A percentile compares a stretch with the other conserved stretches of the same genome.
Evolutionary conservation across 129 eudicot species (phyloP).

Genomic region (Flaveria linearis): DNA sequence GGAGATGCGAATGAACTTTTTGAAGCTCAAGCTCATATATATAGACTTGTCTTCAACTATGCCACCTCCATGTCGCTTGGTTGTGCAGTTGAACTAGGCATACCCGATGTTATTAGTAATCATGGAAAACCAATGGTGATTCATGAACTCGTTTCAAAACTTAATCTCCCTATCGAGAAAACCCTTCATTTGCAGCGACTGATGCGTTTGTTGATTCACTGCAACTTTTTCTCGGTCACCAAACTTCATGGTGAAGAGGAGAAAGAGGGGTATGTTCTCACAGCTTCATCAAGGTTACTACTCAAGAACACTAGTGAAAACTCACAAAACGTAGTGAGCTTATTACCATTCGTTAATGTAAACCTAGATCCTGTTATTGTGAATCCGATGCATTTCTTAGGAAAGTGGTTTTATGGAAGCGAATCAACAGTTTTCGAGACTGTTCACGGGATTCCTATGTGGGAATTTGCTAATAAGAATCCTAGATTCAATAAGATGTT

Average conservation of each 20-base stretch:
- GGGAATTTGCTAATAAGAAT: conserved; percentile 34
- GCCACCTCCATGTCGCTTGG: conserved; percentile 39
- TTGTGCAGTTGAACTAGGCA: conserved; percentile 51
- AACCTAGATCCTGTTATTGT: conserved; percentile 12
- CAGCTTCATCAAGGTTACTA: conserved; percentile 32
- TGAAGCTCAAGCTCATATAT: conserved; percentile 51
- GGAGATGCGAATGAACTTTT: conserved; percentile 34
- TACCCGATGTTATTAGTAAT: conserved; percentile 41
- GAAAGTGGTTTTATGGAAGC: conserved; percentile 28
- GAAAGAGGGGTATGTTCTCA: conserved; percentile 31
- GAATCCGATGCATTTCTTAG: conserved; percentile 24
- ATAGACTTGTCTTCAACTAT: conserved; percentile 31
- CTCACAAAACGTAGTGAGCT: conserved; percentile 11
- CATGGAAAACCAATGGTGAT: conserved; percentile 39
- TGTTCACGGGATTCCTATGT: conserved; percentile 27
- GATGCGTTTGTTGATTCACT: conserved; percentile 42
- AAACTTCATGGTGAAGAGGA: conserved; percentile 15
- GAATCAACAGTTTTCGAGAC: no score
- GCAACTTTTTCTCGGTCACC: conserved; percentile 27
- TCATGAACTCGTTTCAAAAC: conserved; percentile 27
- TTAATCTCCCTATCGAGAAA: conserved; percentile 26
- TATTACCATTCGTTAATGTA: conserved; percentile 20
- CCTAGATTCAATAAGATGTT: conserved; percentile 20
- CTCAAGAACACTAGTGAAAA: conserved; percentile 20
- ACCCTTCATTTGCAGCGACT: conserved; percentile 31